These are phyloP conservation scores for Scenedesmus sp. DNA, from an alignment of 163 green algal genomes.

Conservation along the genomic window DNA sequence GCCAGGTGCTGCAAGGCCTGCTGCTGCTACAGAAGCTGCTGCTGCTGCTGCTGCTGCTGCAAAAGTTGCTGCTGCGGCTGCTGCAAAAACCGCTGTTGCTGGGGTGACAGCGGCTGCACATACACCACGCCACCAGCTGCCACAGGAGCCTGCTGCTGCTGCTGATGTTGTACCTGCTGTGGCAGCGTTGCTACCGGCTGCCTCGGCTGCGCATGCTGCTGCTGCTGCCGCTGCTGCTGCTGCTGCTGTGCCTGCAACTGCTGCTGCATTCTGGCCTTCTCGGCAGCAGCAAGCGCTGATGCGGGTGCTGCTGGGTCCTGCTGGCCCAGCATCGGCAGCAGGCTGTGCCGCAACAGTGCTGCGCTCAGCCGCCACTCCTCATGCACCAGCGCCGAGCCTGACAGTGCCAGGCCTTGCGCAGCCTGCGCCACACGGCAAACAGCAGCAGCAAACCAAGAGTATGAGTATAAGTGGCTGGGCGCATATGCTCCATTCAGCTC, in stretches of 20 bases:
- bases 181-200: background rate
- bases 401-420: conserved; percentile 2
- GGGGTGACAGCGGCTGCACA: background rate
- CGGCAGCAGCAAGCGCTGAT: background rate
- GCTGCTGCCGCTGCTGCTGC: conserved; percentile 2
- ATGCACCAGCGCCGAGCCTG: background rate
- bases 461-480: too few relatives aligned
- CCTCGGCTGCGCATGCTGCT: background rate
- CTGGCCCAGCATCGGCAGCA: conserved; percentile 27
- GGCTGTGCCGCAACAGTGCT: conserved; percentile 11
- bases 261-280: background rate
- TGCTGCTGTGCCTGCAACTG: conserved; percentile 10
- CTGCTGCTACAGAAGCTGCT: background rate
- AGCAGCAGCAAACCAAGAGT: background rate
- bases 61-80: too few relatives aligned
- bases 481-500: background rate
- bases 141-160: background rate
- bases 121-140: background rate
- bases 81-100: background rate
- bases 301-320: background rate
- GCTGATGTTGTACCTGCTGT: background rate
- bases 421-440: background rate
- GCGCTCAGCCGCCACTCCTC: background rate
- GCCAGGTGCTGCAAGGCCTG: background rate
- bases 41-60: background rate